Conservation (phyloP, 192 early-diverging fungal genomes). For the Thamnidium elegans region DNA sequence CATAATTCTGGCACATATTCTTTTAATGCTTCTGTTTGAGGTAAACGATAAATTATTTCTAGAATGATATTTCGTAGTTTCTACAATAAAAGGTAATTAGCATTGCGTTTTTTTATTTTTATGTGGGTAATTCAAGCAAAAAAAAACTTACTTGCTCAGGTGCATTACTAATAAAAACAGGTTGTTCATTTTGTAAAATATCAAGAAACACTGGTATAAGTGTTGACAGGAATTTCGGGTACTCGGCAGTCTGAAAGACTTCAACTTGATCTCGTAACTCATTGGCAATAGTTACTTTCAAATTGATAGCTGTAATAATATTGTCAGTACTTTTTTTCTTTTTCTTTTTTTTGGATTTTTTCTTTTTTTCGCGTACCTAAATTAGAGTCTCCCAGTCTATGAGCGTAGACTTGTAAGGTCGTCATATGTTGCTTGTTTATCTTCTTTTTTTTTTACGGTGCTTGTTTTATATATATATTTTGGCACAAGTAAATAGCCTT, state of each 20-base stretch:
- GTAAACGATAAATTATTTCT: conserved; percentile 92
- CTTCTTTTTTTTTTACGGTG: too few species aligned
- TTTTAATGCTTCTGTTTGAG: conserved; percentile 80
- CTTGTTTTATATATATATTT: too few species aligned
- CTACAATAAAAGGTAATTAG: conserved; percentile 34
- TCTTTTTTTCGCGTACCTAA: conserved; percentile 38
- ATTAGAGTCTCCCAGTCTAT: conserved; percentile 47
- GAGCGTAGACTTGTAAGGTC: conserved; percentile 45
- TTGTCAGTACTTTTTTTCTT: background rate
- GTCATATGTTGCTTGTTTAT: conserved; percentile 22
- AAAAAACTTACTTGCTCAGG: conserved; percentile 63
- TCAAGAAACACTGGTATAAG: conserved; percentile 82
- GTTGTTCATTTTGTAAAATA: conserved; percentile 68
- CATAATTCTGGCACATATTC: conserved; percentile 76
- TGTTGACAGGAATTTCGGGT: conserved; percentile 69
- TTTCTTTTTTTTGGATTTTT: background rate
- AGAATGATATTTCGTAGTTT: conserved; percentile 86
- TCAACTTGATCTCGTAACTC: conserved; percentile 93
- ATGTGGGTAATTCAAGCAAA: background rate
- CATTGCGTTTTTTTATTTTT: background rate
- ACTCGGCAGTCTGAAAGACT: conserved; percentile 83
- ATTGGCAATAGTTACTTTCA: conserved; percentile 78
- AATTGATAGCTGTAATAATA: conserved; percentile 46
- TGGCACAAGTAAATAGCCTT: too few species aligned
- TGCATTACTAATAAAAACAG: conserved; percentile 71